Conservation (phyloP, 139 green algal species). For the Chlorella sp. region DNA sequence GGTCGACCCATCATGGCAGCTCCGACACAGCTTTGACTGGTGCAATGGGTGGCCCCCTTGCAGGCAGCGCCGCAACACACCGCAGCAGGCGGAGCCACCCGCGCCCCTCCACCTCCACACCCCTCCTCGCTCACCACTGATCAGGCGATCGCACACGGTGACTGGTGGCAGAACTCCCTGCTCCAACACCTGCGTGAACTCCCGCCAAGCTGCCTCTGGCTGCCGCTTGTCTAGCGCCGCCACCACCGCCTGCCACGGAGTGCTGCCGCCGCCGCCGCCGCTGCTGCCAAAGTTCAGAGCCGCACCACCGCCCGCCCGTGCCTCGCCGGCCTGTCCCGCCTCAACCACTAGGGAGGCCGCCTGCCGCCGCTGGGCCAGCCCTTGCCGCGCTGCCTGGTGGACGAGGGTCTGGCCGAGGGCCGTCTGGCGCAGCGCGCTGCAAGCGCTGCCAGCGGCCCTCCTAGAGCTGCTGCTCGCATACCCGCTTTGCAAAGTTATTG, state of each 20-base stretch:
- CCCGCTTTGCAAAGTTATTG: neutral
- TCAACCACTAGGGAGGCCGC: neutral
- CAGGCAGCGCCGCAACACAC: neutral
- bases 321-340: neutral
- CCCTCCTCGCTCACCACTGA: slow-evolving; percentile 9
- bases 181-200: slow-evolving; percentile 22
- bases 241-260: neutral
- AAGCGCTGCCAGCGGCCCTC: neutral
- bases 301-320: neutral
- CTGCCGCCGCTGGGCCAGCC: neutral
- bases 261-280: slow-evolving; percentile 1
- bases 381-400: neutral
- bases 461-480: neutral
- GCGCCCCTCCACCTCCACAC: neutral
- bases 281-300: neutral
- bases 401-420: neutral
- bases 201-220: slow-evolving; percentile 7
- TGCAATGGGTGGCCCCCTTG: too few species aligned
- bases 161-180: neutral
- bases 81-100: neutral
- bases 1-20: too few species aligned
- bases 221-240: slow-evolving; percentile 5
- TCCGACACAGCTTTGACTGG: too few species aligned
- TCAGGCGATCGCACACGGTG: slow-evolving; percentile 14
- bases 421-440: neutral